phyloP scores from a whole-genome alignment of 257 asterid species.

The Przewalskia tangutica region DNA sequence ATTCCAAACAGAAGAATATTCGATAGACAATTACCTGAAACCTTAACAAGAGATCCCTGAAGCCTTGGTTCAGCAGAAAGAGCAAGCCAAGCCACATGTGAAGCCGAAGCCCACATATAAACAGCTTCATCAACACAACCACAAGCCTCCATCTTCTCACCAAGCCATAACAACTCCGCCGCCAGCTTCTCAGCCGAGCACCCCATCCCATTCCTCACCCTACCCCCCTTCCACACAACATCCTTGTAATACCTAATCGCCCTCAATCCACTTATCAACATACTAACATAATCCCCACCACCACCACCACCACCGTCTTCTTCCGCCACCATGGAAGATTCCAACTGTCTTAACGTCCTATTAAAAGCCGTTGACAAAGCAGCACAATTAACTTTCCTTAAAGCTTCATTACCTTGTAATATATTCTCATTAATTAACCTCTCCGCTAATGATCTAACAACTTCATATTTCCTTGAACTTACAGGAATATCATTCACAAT shows the following conservation, averaged over 20 bases:
- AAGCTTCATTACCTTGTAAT: constrained; percentile 19
- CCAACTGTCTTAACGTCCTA: constrained; percentile 54
- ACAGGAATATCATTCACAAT: constrained; percentile 80
- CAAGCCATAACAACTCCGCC: constrained; percentile 85
- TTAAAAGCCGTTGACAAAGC: constrained; percentile 56
- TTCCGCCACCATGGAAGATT: constrained; percentile 28
- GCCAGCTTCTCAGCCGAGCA: constrained; percentile 78
- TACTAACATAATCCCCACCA: not conserved
- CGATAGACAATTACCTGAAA: constrained; percentile 41
- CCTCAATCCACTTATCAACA: constrained; percentile 25
- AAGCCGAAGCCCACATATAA: constrained; percentile 61
- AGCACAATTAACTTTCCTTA: constrained; percentile 43
- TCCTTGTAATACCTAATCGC: constrained; percentile 33
- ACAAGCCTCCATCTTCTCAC: constrained; percentile 64
- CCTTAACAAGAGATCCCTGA: constrained; percentile 67
- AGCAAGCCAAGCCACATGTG: constrained; percentile 62
- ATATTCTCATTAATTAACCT: constrained; percentile 66
- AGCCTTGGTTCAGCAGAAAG: constrained; percentile 68
- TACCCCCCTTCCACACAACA: constrained; percentile 33
- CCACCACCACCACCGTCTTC: constrained; percentile 1
- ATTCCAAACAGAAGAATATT: not conserved
- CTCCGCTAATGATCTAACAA: constrained; percentile 63
- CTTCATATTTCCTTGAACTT: constrained; percentile 74
- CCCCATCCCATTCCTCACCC: constrained; percentile 23
- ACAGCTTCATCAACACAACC: constrained; percentile 74